Percentiles rank a stretch among this genome's conserved stretches.
Conservation (phyloP, 73 alveolate genomes). For the Paramecium pentaurelia region DNA sequence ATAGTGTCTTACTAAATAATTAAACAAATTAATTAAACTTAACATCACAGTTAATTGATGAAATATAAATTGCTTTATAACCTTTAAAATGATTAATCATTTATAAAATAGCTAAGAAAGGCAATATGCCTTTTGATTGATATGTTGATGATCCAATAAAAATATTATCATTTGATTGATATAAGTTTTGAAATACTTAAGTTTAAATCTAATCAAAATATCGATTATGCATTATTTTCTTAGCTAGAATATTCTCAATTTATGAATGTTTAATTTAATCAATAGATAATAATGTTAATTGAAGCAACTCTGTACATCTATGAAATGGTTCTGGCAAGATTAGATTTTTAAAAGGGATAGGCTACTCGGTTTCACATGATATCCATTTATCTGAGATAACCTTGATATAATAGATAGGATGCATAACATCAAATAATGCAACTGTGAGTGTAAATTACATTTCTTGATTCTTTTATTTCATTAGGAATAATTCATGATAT, state of each 20-base stretch:
- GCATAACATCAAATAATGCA: conserved; percentile 96
- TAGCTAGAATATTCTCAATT: conserved; percentile 59
- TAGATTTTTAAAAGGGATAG: conserved; percentile 94
- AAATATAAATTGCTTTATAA: conserved; percentile 69
- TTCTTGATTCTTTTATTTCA: conserved; percentile 78
- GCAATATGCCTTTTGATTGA: conserved; percentile 77
- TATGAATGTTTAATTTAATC: conserved; percentile 58
- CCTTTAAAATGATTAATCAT: conserved; percentile 65
- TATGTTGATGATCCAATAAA: conserved; percentile 93
- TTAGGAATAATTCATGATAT: conserved; percentile 91
- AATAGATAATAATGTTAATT: conserved; percentile 44
- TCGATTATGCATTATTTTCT: conserved; percentile 61
- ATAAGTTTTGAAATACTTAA: conserved; percentile 81
- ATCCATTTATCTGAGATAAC: conserved; percentile 96
- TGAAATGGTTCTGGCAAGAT: conserved; percentile 97
- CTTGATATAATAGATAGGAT: conserved; percentile 95
- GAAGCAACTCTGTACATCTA: conserved; percentile 71
- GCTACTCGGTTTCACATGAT: conserved; percentile 88
- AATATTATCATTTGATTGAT: conserved; percentile 85
- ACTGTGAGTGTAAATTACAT: conserved; percentile 92
- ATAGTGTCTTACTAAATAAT: conserved; percentile 48
- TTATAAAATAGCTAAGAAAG: conserved; percentile 84
- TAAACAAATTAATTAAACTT: conserved; percentile 61
- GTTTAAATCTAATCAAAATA: conserved; percentile 88
- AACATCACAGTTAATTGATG: conserved; percentile 58